phyloP scores from a whole-genome alignment of 2,329 filamentous ascomycete genomes.

The Stachybotrys chlorohalonatus region DNA sequence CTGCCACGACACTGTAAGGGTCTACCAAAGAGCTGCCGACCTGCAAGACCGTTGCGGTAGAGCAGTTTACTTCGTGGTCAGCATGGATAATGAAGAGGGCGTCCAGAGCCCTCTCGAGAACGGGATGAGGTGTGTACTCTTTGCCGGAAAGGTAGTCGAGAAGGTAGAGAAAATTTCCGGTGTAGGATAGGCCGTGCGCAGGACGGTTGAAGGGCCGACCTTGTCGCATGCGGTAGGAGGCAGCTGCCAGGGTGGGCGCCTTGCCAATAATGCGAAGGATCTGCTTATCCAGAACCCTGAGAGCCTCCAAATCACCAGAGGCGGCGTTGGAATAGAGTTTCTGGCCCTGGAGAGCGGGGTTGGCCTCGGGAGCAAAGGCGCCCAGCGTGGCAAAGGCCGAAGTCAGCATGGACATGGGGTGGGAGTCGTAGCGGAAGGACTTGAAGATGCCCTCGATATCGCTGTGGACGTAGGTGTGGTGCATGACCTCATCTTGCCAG shows the following conservation, averaged over 20 bases:
- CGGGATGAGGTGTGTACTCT: slow-evolving; percentile 38
- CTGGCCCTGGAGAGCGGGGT: slow-evolving; percentile 38
- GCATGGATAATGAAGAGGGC: slow-evolving; percentile 46
- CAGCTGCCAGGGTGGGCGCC: slow-evolving; percentile 39
- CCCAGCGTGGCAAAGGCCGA: slow-evolving; percentile 39
- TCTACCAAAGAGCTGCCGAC: slow-evolving; percentile 48
- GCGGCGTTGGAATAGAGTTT: slow-evolving; percentile 40
- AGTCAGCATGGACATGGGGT: slow-evolving; percentile 43
- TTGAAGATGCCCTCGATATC: slow-evolving; percentile 42
- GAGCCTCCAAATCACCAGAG: slow-evolving; percentile 27
- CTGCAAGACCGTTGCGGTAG: slow-evolving; percentile 45
- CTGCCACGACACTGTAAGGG: slow-evolving; percentile 43
- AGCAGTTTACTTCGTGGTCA: slow-evolving; percentile 51
- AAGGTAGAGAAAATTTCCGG: slow-evolving; percentile 46
- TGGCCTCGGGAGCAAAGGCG: slow-evolving; percentile 39
- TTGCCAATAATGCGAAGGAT: slow-evolving; percentile 43
- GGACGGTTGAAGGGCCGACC: slow-evolving; percentile 42
- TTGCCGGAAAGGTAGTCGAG: slow-evolving; percentile 39
- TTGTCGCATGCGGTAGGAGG: slow-evolving; percentile 42
- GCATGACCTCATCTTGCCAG: slow-evolving; percentile 40
- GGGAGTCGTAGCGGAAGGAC: slow-evolving; percentile 41
- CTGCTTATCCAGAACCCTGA: slow-evolving; percentile 39
- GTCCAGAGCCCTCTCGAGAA: slow-evolving; percentile 41
- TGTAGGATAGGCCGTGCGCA: slow-evolving; percentile 36
- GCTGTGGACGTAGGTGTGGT: slow-evolving; percentile 39